phyloP scores from a whole-genome alignment of 2,329 filamentous ascomycete genomes.

The Colletotrichum endophyticum region DNA sequence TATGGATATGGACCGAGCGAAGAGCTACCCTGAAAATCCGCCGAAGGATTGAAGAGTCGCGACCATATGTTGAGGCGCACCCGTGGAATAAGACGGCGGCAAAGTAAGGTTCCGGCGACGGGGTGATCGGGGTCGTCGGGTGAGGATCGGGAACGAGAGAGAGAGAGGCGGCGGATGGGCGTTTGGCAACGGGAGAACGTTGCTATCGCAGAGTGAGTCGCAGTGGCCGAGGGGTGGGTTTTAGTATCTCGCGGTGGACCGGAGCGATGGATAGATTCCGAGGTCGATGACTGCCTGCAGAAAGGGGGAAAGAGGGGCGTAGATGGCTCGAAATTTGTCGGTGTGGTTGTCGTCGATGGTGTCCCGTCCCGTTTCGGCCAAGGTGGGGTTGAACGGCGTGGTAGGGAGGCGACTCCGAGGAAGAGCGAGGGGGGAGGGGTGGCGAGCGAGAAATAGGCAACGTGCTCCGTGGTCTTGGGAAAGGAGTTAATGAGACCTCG shows the following conservation, averaged over 20 bases:
- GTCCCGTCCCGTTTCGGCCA: constrained; percentile 20
- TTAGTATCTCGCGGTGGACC: background rate
- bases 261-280: background rate
- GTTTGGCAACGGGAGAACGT: background rate
- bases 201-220: background rate
- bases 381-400: constrained; percentile 17
- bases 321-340: constrained; percentile 18
- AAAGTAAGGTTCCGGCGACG: background rate
- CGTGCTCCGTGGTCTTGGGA: constrained; percentile 14
- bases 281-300: background rate
- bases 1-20: background rate
- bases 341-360: constrained; percentile 17
- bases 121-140: background rate
- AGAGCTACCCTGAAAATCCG: background rate
- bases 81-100: background rate
- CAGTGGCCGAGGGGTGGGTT: background rate
- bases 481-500: constrained; percentile 8
- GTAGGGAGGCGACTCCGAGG: constrained; percentile 20
- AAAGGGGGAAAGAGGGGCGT: constrained; percentile 17
- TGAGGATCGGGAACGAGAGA: background rate
- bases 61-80: background rate
- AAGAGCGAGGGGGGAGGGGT: constrained; percentile 2
- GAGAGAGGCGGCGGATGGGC: background rate
- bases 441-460: constrained; percentile 12
- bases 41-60: background rate